Percentiles rank a stretch among this genome's conserved stretches.
Conservation (phyloP, 129 eudicot species). For the Flaveria brownii region DNA sequence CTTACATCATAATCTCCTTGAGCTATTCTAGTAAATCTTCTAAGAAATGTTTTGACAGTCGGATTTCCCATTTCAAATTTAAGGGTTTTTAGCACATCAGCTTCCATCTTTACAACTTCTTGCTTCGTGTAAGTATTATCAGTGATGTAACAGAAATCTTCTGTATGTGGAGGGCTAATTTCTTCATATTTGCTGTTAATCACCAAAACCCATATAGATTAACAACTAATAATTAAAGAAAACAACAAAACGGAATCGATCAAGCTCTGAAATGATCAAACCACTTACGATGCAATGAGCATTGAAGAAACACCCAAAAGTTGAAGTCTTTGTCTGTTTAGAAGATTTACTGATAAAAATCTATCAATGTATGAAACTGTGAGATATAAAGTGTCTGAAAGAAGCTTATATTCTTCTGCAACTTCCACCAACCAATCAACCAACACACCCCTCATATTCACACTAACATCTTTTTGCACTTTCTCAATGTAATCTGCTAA, state of each 20-base stretch:
- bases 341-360: slow-evolving; percentile 56
- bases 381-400: slow-evolving; percentile 70
- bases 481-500: slow-evolving; percentile 59
- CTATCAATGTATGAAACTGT: slow-evolving; percentile 77
- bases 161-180: slow-evolving; percentile 66
- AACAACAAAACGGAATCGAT: neutral
- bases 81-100: slow-evolving; percentile 57
- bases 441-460: slow-evolving; percentile 68
- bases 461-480: slow-evolving; percentile 80
- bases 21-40: slow-evolving; percentile 50
- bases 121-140: slow-evolving; percentile 72
- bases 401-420: slow-evolving; percentile 78
- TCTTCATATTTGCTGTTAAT: slow-evolving; percentile 78
- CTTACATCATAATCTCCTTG: slow-evolving; percentile 57
- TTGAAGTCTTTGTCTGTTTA: slow-evolving; percentile 72
- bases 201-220: neutral
- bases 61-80: slow-evolving; percentile 65
- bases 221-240: neutral
- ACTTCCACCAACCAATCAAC: slow-evolving; percentile 94
- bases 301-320: slow-evolving; percentile 93
- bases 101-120: slow-evolving; percentile 86
- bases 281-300: slow-evolving; percentile 89
- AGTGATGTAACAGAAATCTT: slow-evolving; percentile 62
- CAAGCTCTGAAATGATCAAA: neutral
- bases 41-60: slow-evolving; percentile 61